Conservation (phyloP, 202 grass and related monocot species). For the Tripidium arundinaceum region DNA sequence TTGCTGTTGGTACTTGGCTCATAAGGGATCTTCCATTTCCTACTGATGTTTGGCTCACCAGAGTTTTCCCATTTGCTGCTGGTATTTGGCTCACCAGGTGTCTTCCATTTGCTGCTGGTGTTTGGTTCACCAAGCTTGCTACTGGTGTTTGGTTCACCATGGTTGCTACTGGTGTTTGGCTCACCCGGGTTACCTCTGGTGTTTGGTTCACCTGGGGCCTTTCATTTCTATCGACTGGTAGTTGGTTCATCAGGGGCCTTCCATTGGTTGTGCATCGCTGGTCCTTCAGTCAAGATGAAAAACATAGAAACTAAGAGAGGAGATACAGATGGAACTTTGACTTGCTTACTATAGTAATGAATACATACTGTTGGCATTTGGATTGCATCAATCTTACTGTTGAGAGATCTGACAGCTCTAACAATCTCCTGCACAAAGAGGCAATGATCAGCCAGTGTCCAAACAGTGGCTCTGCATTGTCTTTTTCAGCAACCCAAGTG, state of each 20-base stretch:
- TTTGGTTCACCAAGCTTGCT: neutral
- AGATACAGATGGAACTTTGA: neutral
- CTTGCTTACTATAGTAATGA: neutral
- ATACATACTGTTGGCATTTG: slow-evolving; percentile 45
- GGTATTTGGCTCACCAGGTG: neutral
- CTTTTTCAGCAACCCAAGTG: slow-evolving; percentile 1
- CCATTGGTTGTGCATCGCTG: slow-evolving; percentile 16
- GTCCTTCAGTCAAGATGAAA: slow-evolving; percentile 36
- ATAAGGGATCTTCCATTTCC: slow-evolving; percentile 6
- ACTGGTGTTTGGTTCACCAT: neutral
- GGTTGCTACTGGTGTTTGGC: neutral
- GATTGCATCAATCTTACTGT: slow-evolving; percentile 29
- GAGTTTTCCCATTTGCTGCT: neutral
- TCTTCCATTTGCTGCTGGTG: neutral
- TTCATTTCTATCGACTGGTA: neutral
- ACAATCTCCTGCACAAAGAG: slow-evolving; percentile 47
- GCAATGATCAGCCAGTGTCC: slow-evolving; percentile 11
- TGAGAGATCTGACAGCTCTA: slow-evolving; percentile 48
- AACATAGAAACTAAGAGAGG: neutral
- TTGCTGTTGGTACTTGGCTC: slow-evolving; percentile 9
- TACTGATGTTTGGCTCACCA: neutral
- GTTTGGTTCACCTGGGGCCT: neutral
- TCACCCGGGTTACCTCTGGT: neutral
- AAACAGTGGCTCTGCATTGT: neutral
- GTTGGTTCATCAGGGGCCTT: slow-evolving; percentile 1